Evolutionary conservation across 495 filamentous ascomycete genomes (phyloP).

Genomic region (Astrocystis sublimbata): DNA sequence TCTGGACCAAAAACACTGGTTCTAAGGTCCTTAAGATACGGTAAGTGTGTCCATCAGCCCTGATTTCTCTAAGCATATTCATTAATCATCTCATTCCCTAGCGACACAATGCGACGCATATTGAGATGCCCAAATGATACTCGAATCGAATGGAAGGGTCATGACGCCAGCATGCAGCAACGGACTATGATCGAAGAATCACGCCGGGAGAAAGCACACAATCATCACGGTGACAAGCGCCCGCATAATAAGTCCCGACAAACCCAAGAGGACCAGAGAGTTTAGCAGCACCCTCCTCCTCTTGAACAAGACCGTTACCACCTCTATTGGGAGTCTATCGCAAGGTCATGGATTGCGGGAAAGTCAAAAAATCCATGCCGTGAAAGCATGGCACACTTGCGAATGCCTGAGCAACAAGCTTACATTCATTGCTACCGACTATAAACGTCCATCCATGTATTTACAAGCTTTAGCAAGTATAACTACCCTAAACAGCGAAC

Average conservation of each 20-base stretch:
- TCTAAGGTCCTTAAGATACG: slow-evolving; percentile 95
- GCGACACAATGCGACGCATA: slow-evolving; percentile 89
- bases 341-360: not conserved
- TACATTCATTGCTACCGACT: not conserved
- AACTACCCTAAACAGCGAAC: slow-evolving; percentile 8
- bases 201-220: slow-evolving; percentile 69
- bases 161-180: slow-evolving; percentile 80
- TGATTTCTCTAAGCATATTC: not conserved
- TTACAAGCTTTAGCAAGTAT: slow-evolving; percentile 5
- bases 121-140: slow-evolving; percentile 84
- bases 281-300: slow-evolving; percentile 16
- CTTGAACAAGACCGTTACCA: not conserved
- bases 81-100: slow-evolving; percentile 36
- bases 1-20: slow-evolving; percentile 93
- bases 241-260: slow-evolving; percentile 34
- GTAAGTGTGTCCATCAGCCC: slow-evolving; percentile 49
- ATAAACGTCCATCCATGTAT: not conserved
- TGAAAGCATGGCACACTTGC: not conserved
- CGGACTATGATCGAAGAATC: slow-evolving; percentile 79
- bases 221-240: slow-evolving; percentile 47
- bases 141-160: slow-evolving; percentile 90
- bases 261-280: slow-evolving; percentile 33
- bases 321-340: not conserved
- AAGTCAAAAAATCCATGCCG: not conserved
- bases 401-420: slow-evolving; percentile 2